A percentile compares a stretch with the other conserved stretches of the same genome.
phyloP scores from a whole-genome alignment of 1,284 basidiomycete species.

The Schizophyllum amplum region DNA sequence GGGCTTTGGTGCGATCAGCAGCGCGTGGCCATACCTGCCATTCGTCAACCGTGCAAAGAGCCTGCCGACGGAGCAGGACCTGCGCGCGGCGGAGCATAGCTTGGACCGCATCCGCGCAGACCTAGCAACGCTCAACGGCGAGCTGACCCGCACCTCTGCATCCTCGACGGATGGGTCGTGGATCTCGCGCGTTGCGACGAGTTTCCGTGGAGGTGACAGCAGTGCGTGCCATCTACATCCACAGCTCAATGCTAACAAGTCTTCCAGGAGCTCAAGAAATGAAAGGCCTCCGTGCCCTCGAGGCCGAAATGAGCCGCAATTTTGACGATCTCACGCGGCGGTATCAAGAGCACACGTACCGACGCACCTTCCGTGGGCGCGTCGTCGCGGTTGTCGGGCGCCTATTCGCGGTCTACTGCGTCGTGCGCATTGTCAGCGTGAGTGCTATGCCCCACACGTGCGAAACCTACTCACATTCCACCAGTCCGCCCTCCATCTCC shows the following conservation, averaged over 20 bases:
- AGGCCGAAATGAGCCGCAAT: conserved; percentile 59
- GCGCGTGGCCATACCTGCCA: conserved; percentile 44
- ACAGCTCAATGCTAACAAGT: conserved; percentile 10
- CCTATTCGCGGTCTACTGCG: conserved; percentile 61
- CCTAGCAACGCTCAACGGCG: conserved; percentile 18
- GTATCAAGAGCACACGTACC: conserved; percentile 40
- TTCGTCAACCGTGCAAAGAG: conserved; percentile 14
- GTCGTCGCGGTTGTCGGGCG: conserved; percentile 39
- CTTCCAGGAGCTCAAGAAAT: conserved; percentile 41
- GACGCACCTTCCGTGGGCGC: conserved; percentile 47
- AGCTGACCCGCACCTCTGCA: neutral
- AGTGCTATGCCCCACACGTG: conserved; percentile 20
- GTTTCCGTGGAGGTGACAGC: conserved; percentile 39
- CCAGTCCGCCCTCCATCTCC: conserved; percentile 50
- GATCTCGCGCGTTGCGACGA: conserved; percentile 39
- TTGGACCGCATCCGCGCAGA: conserved; percentile 46
- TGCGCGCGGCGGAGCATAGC: conserved; percentile 40
- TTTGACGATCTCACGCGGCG: conserved; percentile 42
- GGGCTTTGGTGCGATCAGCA: conserved; percentile 66
- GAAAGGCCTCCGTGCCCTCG: conserved; percentile 54
- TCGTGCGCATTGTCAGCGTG: conserved; percentile 56
- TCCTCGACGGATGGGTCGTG: conserved; percentile 25
- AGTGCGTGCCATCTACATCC: conserved; percentile 23
- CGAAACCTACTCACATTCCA: conserved; percentile 4
- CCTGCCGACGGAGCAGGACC: conserved; percentile 37